Conservation (phyloP, 2,329 filamentous ascomycete species). For the Neospermospora avenae region DNA sequence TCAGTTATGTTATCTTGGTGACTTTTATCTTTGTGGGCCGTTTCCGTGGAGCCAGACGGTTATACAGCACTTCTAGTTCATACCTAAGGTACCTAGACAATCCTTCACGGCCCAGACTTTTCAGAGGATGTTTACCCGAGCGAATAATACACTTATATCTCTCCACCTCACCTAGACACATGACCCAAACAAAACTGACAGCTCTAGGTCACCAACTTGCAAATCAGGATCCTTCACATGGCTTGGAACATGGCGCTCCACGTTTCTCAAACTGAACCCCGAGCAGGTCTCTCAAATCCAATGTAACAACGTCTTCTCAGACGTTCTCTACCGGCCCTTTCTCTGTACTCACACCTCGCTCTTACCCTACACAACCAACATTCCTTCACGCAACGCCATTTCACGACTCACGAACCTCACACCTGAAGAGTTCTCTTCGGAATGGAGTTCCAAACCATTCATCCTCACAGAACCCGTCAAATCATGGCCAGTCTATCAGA, state of each 20-base stretch:
- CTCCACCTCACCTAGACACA: neutral
- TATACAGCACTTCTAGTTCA: too few relatives aligned
- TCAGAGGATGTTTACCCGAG: too few relatives aligned
- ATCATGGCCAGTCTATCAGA: constrained; percentile 71
- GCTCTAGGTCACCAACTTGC: constrained; percentile 28
- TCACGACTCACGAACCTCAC: constrained; percentile 64
- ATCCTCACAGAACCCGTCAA: constrained; percentile 80
- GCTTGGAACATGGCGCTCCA: constrained; percentile 82
- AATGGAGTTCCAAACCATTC: constrained; percentile 80
- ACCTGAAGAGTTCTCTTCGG: constrained; percentile 67
- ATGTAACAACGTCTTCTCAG: constrained; percentile 81
- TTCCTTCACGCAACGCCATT: constrained; percentile 73
- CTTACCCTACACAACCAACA: constrained; percentile 62
- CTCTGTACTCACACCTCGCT: constrained; percentile 77
- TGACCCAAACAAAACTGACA: constrained; percentile 5
- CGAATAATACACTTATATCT: too few relatives aligned
- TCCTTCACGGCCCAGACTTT: too few relatives aligned
- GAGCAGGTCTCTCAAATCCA: constrained; percentile 55
- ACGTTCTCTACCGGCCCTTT: constrained; percentile 86
- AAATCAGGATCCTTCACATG: constrained; percentile 46
- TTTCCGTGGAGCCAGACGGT: too few relatives aligned
- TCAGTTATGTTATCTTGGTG: neutral
- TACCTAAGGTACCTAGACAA: too few relatives aligned
- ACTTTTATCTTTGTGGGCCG: too few relatives aligned
- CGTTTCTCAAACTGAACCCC: constrained; percentile 60